Evolutionary conservation across 495 filamentous ascomycete genomes (phyloP).

Genomic region (Darksidea phi): DNA sequence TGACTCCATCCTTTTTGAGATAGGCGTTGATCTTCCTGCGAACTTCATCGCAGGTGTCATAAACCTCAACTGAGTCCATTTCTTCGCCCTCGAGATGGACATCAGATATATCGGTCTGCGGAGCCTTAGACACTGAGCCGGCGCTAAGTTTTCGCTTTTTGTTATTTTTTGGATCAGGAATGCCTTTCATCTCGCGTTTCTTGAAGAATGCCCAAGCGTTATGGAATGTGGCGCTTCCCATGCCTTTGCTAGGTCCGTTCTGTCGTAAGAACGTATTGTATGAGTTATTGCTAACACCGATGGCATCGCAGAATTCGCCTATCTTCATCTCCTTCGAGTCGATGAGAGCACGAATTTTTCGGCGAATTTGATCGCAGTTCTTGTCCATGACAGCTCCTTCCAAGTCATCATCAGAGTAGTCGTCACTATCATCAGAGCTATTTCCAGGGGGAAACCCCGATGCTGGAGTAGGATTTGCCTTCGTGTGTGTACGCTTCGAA

Average conservation of each 20-base stretch:
- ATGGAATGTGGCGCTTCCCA: conserved; percentile 33
- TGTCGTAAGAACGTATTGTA: conserved; percentile 45
- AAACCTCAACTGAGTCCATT: conserved; percentile 53
- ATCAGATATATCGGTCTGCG: background rate
- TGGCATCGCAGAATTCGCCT: conserved; percentile 46
- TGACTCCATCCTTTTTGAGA: conserved; percentile 50
- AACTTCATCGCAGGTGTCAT: conserved; percentile 46
- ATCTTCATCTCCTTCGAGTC: conserved; percentile 51
- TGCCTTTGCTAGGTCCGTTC: conserved; percentile 42
- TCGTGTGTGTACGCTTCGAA: too few species aligned
- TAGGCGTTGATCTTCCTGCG: conserved; percentile 55
- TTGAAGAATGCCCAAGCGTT: conserved; percentile 47
- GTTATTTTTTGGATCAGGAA: too few species aligned
- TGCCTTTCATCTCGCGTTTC: conserved; percentile 44
- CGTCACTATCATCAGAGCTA: too few species aligned
- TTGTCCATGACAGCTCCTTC: too few species aligned
- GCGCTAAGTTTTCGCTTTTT: too few species aligned
- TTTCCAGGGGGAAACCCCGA: too few species aligned
- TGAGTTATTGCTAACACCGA: conserved; percentile 40
- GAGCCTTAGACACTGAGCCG: background rate
- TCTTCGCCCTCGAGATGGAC: conserved; percentile 8
- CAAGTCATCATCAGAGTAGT: too few species aligned
- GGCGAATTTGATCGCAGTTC: too few species aligned
- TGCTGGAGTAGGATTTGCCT: too few species aligned
- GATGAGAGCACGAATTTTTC: conserved; percentile 48